Evolutionary conservation across 164 flowering plant genomes (phyloP).

Genomic region (Liquidambar formosana): DNA sequence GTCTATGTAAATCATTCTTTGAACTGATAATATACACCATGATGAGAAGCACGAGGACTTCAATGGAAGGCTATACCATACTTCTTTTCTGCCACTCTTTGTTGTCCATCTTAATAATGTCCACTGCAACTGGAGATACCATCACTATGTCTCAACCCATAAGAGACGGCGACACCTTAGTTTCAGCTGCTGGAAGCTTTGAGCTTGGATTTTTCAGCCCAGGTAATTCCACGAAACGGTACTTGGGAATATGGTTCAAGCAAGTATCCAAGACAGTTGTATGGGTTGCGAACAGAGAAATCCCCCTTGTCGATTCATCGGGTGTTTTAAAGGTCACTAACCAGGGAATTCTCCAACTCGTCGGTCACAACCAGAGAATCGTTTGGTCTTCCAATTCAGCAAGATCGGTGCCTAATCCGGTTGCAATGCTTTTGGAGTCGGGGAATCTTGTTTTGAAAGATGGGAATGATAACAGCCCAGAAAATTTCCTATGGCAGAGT

Average conservation of each 20-base stretch:
- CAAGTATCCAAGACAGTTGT: conserved; percentile 26
- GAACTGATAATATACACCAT: no score
- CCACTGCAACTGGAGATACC: conserved; percentile 15
- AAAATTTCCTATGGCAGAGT: conserved; percentile 30
- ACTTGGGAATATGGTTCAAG: conserved; percentile 43
- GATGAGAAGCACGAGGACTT: no score
- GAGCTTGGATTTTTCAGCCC: conserved; percentile 42
- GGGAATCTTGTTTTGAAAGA: conserved; percentile 31
- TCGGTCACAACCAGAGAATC: not conserved
- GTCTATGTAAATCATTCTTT: no score
- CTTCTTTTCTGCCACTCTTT: no score
- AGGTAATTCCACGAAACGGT: conserved; percentile 16
- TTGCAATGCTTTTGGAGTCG: conserved; percentile 26
- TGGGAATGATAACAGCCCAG: conserved; percentile 2
- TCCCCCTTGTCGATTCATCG: conserved; percentile 26
- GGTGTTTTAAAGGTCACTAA: conserved; percentile 14
- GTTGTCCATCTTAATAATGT: not conserved
- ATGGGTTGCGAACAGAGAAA: conserved; percentile 48
- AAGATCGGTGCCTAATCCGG: conserved; percentile 8
- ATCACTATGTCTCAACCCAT: conserved; percentile 11
- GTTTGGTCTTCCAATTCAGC: conserved; percentile 30
- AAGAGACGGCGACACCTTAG: conserved; percentile 20
- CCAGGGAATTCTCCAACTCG: conserved; percentile 11
- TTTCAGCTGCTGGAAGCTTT: conserved; percentile 24
- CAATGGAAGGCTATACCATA: no score